A percentile compares a stretch with the other conserved stretches of the same genome.
These are phyloP conservation scores for Pelargonium exstipulatum DNA, from an alignment of 441 rosid genomes.

Conservation along the genomic window DNA sequence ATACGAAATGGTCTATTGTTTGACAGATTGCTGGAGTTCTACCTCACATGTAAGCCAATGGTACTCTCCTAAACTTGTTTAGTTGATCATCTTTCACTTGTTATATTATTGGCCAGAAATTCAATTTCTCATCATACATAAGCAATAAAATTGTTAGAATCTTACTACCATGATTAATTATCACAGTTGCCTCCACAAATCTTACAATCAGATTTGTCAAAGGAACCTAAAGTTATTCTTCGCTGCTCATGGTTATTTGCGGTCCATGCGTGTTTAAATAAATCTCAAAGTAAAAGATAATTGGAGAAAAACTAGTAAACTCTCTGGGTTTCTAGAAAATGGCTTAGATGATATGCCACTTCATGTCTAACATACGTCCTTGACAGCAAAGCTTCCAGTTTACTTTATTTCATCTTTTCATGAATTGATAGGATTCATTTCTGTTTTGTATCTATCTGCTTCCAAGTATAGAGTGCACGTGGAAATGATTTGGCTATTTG, in stretches of 20 bases:
- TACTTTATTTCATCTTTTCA: background rate
- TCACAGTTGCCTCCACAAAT: constrained; percentile 1
- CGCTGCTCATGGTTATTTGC: background rate
- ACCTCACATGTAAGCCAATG: constrained; percentile 67
- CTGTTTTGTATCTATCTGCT: background rate
- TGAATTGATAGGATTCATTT: background rate
- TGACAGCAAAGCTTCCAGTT: background rate
- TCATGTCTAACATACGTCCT: background rate
- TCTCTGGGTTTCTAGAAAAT: constrained; percentile 11
- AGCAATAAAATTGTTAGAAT: background rate
- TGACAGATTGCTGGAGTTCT: constrained; percentile 74
- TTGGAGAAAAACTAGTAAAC: background rate
- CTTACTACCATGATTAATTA: background rate
- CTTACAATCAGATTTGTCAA: background rate
- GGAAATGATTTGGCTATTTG: background rate
- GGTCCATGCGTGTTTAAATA: background rate
- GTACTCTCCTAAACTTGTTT: constrained; percentile 34
- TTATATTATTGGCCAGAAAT: constrained; percentile 1
- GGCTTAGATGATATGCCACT: background rate
- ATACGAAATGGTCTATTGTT: constrained; percentile 7
- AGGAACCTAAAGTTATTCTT: background rate
- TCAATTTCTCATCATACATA: constrained; percentile 6
- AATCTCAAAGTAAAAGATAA: constrained; percentile 2
- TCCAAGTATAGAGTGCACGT: background rate
- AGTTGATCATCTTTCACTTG: constrained; percentile 13